Base-by-base conservation (phyloP, 1,284 basidiomycete genomes). In the Cryptococcus sp. region DNA sequence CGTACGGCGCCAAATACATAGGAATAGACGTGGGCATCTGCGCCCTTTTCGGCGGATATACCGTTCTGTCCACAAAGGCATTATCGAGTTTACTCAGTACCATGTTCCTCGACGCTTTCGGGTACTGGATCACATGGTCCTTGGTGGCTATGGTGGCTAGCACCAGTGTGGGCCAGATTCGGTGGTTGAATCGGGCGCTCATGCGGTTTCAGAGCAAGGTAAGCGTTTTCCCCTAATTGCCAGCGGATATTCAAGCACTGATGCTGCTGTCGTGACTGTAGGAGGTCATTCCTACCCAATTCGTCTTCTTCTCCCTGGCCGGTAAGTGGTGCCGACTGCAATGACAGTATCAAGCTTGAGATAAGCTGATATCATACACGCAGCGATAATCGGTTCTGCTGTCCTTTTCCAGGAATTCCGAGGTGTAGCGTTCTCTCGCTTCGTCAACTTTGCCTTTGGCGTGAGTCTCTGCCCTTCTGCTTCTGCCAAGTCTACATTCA, bases 401-500 rank as follows among this genome's bases (percentile, higher is more conserved):
- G 89, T 98, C 20, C 83, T 98, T 3, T 99, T 95, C 73, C 88
- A 91, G 38, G 95, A 98, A 77, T 97, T 99, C 79, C 84, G 86
- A 62, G 85, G 84, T 59, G 86, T 89, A 15, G 83, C 84, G 15
- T 88, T 92, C 73, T 88, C 93, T 71, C 85, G 89, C 68, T 84
- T 93, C 63, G 82, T 94, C 58, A 78, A 78, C 58, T 78, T 78
- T 57, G 66, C 67, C 19, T 78, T 78, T 51, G 77, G 77, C 22
- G 76, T 78, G 58, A 65, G 76, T n/a, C n/a, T n/a, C n/a, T 58
- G 15, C 38, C 27, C 55, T 47, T 43, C 50, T n/a, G 47, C 50
- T 30, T 17, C 20, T 20, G 38, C 47, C 47, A 39, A 8, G 35
- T 27, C 15, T 35, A 11, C 13, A 20, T 17, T 16, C 55, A 22